phyloP scores from a whole-genome alignment of 768 basidiomycete genomes.

The Xerocomus spinulosus region DNA sequence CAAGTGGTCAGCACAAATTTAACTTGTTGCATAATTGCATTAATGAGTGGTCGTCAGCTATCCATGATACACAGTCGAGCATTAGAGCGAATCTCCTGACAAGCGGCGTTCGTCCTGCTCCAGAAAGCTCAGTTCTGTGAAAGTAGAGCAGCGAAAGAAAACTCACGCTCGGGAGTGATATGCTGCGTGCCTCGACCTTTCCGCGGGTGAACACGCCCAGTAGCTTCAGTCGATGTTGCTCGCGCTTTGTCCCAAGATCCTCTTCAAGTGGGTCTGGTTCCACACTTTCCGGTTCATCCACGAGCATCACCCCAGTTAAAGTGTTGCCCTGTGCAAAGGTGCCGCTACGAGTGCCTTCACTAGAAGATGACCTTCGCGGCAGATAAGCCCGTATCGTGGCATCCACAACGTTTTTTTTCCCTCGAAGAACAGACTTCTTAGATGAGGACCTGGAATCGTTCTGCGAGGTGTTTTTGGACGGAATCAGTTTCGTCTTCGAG shows the following conservation, averaged over 20 bases:
- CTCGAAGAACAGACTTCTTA: slow-evolving; percentile 19
- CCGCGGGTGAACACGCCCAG: slow-evolving; percentile 28
- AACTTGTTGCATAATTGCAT: too few species aligned
- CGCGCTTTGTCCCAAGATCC: slow-evolving; percentile 10
- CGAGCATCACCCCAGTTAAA: slow-evolving; percentile 32
- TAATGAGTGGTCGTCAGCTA: too few species aligned
- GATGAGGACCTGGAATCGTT: slow-evolving; percentile 24
- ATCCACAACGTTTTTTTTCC: slow-evolving; percentile 14
- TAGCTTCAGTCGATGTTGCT: slow-evolving; percentile 28
- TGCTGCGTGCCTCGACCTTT: slow-evolving; percentile 10
- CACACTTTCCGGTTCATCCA: slow-evolving; percentile 41
- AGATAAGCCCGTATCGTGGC: slow-evolving; percentile 9
- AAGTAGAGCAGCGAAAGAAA: not conserved
- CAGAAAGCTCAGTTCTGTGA: not conserved
- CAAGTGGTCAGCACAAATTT: too few species aligned
- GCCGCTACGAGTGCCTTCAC: slow-evolving; percentile 1
- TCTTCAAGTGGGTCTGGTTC: slow-evolving; percentile 16
- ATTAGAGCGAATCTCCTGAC: slow-evolving; percentile 2
- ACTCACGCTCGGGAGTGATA: slow-evolving; percentile 13
- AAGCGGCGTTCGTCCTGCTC: slow-evolving; percentile 6
- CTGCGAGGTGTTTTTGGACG: slow-evolving; percentile 33
- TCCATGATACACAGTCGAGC: slow-evolving; percentile 6
- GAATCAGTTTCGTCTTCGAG: slow-evolving; percentile 70
- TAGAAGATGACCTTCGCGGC: slow-evolving; percentile 23
- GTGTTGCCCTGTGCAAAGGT: not conserved